Conservation (phyloP, 2,329 filamentous ascomycete species). For the Verticillium isaacii region DNA sequence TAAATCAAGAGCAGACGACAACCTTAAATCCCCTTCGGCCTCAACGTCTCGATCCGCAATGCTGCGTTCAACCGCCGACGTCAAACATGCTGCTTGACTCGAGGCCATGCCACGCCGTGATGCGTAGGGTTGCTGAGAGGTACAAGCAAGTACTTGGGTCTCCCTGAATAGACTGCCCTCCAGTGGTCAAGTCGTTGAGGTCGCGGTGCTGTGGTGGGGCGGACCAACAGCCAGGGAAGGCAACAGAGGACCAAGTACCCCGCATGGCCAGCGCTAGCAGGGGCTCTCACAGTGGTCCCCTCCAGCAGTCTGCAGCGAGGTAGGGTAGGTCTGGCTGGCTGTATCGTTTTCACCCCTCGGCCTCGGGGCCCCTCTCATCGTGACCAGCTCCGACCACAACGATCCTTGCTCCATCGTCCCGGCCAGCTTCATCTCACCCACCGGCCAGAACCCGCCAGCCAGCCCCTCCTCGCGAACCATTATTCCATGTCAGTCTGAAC, state of each 20-base stretch:
- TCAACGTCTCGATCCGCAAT: neutral
- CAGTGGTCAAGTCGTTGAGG: neutral
- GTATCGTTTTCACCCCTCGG: neutral
- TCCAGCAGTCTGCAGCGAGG: neutral
- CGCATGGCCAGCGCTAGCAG: conserved; percentile 3
- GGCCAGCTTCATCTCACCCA: neutral
- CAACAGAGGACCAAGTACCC: conserved; percentile 1
- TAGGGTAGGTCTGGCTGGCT: neutral
- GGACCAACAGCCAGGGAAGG: neutral
- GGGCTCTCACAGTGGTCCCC: neutral
- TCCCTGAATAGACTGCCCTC: neutral
- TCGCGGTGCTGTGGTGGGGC: neutral
- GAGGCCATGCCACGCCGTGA: neutral
- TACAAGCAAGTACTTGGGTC: neutral
- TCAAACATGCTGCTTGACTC: neutral
- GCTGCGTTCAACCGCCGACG: neutral
- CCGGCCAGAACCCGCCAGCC: neutral
- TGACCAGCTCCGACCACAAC: neutral
- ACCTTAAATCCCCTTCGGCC: neutral
- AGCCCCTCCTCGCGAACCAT: neutral
- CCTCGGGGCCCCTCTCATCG: conserved; percentile 1
- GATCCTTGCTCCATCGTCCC: neutral
- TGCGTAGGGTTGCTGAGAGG: neutral
- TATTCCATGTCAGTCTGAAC: neutral
- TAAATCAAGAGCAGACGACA: neutral